Evolutionary conservation across 768 basidiomycete species (phyloP), one percentile per base, ranked within the genome.

Genomic region (Trametes punicea): DNA sequence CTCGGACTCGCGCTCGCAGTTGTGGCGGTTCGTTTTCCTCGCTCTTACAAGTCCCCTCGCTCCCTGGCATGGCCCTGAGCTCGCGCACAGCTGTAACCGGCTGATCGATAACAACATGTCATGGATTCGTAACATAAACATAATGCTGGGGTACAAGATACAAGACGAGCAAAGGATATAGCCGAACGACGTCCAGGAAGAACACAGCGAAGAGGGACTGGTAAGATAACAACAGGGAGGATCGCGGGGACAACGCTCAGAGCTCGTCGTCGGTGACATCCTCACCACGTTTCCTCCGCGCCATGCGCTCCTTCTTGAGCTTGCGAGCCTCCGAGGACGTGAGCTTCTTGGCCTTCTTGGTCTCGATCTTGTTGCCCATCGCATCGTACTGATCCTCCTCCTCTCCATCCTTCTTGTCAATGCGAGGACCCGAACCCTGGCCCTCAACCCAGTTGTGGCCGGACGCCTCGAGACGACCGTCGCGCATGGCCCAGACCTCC

Each of bases 371-470:
- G 89, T 98, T 98, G 58, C 96, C 96, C 90, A 99, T 91, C 21
- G 97, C 97, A 71, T 99, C 97, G 70, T 90, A 98, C 66, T 81
- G 76, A 36, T 84, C 93, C 46, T 95, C 92, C 60, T 97, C 95
- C 64, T 92, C 92, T 46, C 87, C 95, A 6, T 83, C 89, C 68
- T 83, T 83, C 84, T 93, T 90, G 82, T 97, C 97, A 66, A 99
- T 98, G 56, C 95, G 86, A 40, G 93, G 73, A 10, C 96, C 96
- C 18, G 93, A 81, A 53, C 97, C 97, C 74, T 99, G 97, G 45
- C 97, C 97, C 75, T 98, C 97, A 68, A 97, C 93, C 96, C 95
- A 97, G 83, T 97, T 96, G 81, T 96, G 93, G 60, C 94, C 95
- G 40, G 95, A 98, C 6, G 96, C 93, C 78, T 95, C 93, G 62